Base-by-base conservation (phyloP, 176 grass and related monocot species). In the Triticum dicoccoides region DNA sequence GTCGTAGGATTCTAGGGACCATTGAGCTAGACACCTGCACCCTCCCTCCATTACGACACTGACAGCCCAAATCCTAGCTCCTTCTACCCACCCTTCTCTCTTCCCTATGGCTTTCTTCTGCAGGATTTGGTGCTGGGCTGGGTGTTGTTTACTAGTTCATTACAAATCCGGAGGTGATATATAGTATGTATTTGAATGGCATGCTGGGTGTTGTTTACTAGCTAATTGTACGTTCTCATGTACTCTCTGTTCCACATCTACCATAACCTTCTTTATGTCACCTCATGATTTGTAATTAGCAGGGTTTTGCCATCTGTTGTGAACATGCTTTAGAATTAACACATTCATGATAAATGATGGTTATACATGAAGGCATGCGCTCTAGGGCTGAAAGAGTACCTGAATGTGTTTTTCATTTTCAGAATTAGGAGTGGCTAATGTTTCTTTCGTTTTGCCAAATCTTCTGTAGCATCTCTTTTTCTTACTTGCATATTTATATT, bases 231-330 rank as follows among this genome's bases (percentile, higher is more conserved):
- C 38, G 45, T 70, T 52, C 10, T 37, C 20, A 67, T 56, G 11
- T 45, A 58, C n/a, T 21, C 25, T 0, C 52, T 11, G 11, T 80
- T 65, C 69, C 44, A 72, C 17, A 38, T 34, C 21, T 77, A 67
- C 20, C 67, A 13, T 32, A 69, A 21, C 34, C n/a, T 56, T 89
- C 52, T 24, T 47, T 75, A 42, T 90, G 62, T 72, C 21, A 54
- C 80, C 17, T 68, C 65, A 56, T 21, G 45, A 27, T 81, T 7
- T 42, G 33, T 67, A 25, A 68, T 17, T 24, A 79, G 21, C 30
- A 80, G 9, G 80, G 58, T 85, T 79, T 69, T 81, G 61, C 17
- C 20, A 75, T 76, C 33, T 89, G 37, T 73, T 25, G 47, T 61
- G 61, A 58, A 76, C 80, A 61, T 82, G 49, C 24, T 34, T 17